Evolutionary conservation across 331 rosid genomes (phyloP), one percentile per base, ranked within the genome.

Genomic region (Quercus phellos): DNA sequence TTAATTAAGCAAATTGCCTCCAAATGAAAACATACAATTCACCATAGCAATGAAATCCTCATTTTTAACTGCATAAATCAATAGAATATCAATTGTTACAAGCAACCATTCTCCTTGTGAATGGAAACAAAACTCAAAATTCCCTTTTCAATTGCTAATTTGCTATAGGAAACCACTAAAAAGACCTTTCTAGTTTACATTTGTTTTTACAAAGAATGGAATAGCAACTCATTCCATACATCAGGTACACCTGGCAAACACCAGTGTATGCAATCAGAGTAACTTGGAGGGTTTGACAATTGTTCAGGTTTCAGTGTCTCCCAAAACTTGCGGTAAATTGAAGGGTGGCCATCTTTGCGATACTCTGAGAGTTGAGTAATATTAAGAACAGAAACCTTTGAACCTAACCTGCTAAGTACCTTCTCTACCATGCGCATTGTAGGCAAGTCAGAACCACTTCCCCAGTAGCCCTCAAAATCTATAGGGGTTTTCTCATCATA

Each of bases 201-300:
- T 26, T 16, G 7, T 11, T 70, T 74, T 67, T 83, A 93, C 74
- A 90, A 78, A 68, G 83, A 86, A 78, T 93, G 97, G 90, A 92
- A 90, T 5, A 95, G 80, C 55, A 95, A 81, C 87, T 95, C 98
- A 61, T 95, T 95, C 99, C 99, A 95, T 1, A 88, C 91, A 82
- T 95, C 99, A 59, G 98, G 97, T 14, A 95, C 91, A 32, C 98
- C 99, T 1, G 98, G 99, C 81, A 93, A 84, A 81, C 99, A 95
- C 99, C 99, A 95, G 72, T 95, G 99, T 29, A 92, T 92, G 88
- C 99, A 95, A 81, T 95, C 99, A 16, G 98, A 95, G 85, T 91
- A 95, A 71, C 91, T 86, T 0, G 93, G n/a, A 58, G 99, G 99
- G 68, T 95, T 90, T 1, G 92, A 85, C 84, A 92, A 59, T 29